These are phyloP conservation scores for Skeletonema tropicum DNA, from an alignment of 108 stramenopile species.

Conservation along the genomic window DNA sequence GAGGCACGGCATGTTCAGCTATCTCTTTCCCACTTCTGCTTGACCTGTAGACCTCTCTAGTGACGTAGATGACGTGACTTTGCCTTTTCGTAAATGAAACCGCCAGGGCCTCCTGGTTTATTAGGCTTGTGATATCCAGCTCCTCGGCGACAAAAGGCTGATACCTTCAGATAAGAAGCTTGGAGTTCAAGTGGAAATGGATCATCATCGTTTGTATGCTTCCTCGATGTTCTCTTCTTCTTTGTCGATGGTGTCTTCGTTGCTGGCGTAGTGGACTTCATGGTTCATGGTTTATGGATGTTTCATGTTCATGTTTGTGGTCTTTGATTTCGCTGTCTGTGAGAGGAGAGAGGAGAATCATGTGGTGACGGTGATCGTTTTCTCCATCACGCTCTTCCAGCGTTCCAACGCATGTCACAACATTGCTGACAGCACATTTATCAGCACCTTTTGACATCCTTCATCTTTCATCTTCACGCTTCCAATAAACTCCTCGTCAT, in stretches of 20 bases:
- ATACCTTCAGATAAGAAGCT: neutral
- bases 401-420: no score
- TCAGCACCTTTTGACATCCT: no score
- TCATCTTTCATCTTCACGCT: no score
- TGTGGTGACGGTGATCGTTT: no score
- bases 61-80: constrained; percentile 16
- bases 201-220: neutral
- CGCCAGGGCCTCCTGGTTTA: constrained; percentile 3
- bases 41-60: constrained; percentile 19
- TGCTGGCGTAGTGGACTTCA: no score
- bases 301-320: no score
- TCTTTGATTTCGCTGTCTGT: neutral
- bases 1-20: constrained; percentile 19
- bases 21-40: constrained; percentile 17
- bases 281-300: neutral
- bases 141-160: neutral
- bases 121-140: neutral
- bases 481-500: no score
- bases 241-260: neutral
- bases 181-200: neutral
- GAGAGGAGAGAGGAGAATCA: no score
- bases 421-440: no score
- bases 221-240: neutral
- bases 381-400: no score
- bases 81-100: constrained; percentile 25